Evolutionary conservation across 2,329 filamentous ascomycete species (phyloP), one percentile per base, ranked within the genome.

Genomic region (Penicillium janthinellum): DNA sequence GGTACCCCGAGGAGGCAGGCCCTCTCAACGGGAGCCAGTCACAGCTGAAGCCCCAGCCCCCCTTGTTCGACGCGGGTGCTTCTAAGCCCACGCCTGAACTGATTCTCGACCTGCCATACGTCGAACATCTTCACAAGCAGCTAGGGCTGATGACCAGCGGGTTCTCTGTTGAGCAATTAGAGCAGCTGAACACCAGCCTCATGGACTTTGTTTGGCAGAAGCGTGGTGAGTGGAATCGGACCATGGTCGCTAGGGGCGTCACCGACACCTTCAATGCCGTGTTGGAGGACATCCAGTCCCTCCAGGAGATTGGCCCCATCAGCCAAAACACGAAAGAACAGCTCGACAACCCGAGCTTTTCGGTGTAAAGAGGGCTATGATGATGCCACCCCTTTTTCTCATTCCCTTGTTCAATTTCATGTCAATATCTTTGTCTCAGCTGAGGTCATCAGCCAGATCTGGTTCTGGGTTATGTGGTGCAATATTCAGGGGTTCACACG

Each of bases 161-260:
- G 0, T 91, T 90, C 74, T 90, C 89, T 0, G 90, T 99, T 54
- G 95, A 99, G 78, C 94, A 99, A 75, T 81, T 99, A 20, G 94
- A 98, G 80, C 94, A 98, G 76, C 88, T 97, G 73, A 93, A 93
- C 74, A 89, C 92, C 7, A 87, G 89, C 66, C 81, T 98, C 64
- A 98, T 98, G 94, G 90, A 94, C 61, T 87, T 88, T 64, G 85
- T 98, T 47, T 99, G 95, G 95, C 83, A 83, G 61, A 85, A 84
- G 61, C 85, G 92, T 52, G 84, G 86, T 50, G 88, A 96, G 70
- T 95, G 91, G 86, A 95, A 99, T 76, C 86, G 95, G 45, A 88
- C 87, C 68, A 83, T 83, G 67, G 92, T 96, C 14, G 82, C 88
- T 14, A 79, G 79, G 48, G 79, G 82, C 39, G 83, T 96, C 39